These are phyloP conservation scores for Pestalotiopsis sp. DNA, from an alignment of 2,329 filamentous ascomycete genomes.

Conservation along the genomic window DNA sequence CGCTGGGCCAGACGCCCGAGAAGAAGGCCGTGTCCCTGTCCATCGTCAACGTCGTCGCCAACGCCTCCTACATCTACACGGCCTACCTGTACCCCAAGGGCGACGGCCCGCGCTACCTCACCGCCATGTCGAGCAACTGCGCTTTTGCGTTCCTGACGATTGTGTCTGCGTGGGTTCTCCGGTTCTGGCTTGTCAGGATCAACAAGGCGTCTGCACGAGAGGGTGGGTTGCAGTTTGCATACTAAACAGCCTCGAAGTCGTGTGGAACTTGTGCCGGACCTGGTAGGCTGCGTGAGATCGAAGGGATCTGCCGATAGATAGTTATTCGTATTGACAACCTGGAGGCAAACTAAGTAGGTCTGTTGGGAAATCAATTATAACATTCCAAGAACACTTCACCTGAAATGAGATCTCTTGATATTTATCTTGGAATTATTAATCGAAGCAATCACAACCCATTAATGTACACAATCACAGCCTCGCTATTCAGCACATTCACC, in stretches of 20 bases:
- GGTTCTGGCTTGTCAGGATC: conserved; percentile 7
- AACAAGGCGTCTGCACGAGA: background rate
- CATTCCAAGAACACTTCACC: too few species aligned
- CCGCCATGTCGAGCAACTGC: conserved; percentile 38
- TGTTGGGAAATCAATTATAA: too few species aligned
- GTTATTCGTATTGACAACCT: too few species aligned
- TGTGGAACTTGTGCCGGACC: background rate
- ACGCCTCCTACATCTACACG: conserved; percentile 47
- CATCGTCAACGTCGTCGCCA: conserved; percentile 46
- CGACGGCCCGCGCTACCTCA: conserved; percentile 43
- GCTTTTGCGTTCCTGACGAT: conserved; percentile 12
- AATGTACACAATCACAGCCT: conserved; percentile 10
- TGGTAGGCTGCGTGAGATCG: too few species aligned
- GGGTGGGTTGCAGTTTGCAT: conserved; percentile 4
- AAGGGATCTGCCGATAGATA: too few species aligned
- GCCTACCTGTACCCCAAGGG: conserved; percentile 45
- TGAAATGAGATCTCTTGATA: too few species aligned
- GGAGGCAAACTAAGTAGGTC: too few species aligned
- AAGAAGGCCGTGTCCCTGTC: conserved; percentile 45
- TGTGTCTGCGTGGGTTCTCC: background rate
- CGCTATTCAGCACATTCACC: conserved; percentile 15
- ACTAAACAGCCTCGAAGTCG: background rate
- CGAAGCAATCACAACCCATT: background rate
- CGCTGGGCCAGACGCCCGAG: conserved; percentile 44
- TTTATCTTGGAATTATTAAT: too few species aligned